Conservation (phyloP, 148 eudicot species). For the Camellia sinensis region DNA sequence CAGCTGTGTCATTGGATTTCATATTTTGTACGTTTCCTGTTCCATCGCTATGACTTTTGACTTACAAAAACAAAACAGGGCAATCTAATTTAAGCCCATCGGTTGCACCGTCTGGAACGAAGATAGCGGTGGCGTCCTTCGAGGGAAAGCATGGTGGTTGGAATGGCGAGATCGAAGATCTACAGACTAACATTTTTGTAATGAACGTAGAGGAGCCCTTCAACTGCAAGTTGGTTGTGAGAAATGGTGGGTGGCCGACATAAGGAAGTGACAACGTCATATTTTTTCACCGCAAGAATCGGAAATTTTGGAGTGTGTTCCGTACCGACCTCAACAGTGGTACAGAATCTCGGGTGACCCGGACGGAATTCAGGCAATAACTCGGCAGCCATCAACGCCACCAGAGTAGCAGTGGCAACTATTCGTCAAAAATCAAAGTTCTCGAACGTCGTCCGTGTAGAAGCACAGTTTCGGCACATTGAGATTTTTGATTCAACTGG, state of each 20-base stretch:
- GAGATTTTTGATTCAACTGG: too few species aligned
- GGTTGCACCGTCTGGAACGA: neutral
- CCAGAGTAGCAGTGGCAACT: constrained; percentile 1
- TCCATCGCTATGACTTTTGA: too few species aligned
- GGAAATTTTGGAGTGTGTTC: too few species aligned
- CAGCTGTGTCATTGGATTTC: too few species aligned
- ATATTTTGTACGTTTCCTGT: too few species aligned
- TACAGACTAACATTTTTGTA: neutral
- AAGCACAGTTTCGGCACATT: too few species aligned
- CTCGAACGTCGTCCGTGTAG: too few species aligned
- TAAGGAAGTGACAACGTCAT: neutral
- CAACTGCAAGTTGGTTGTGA: neutral
- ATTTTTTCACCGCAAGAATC: neutral
- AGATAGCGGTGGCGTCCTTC: constrained; percentile 1
- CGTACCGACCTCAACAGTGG: neutral
- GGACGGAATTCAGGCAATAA: neutral
- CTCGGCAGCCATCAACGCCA: neutral
- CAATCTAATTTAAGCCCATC: neutral
- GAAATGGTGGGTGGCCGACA: neutral
- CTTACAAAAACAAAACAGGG: too few species aligned
- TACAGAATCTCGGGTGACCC: neutral
- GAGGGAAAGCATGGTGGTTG: neutral
- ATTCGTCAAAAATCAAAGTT: too few species aligned
- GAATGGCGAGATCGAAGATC: neutral
- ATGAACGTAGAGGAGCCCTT: neutral